A percentile compares a stretch with the other conserved stretches of the same genome.
Evolutionary conservation across 352 stramenopile species (phyloP).

Genomic region (Phytopythium kandeliae): DNA sequence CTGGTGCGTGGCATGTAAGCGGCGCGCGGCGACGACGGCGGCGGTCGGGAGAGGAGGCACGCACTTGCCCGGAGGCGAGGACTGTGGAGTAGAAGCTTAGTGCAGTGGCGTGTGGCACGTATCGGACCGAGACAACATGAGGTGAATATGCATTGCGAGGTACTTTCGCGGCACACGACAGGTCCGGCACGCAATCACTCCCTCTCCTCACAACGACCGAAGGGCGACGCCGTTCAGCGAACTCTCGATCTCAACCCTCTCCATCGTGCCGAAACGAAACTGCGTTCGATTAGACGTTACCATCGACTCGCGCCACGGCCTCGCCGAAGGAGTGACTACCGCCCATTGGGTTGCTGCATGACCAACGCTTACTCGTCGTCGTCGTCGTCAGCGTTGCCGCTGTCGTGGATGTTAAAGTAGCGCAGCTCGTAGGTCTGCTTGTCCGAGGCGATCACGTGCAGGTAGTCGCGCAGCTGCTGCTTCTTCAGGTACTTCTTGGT

Average conservation of each 20-base stretch:
- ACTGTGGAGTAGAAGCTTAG: conserved; percentile 27
- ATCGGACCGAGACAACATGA: too few relatives aligned
- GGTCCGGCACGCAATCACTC: too few relatives aligned
- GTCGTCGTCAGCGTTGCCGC: conserved; percentile 86
- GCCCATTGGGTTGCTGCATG: too few relatives aligned
- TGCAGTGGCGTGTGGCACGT: conserved; percentile 18
- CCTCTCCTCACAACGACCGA: too few relatives aligned
- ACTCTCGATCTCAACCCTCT: too few relatives aligned
- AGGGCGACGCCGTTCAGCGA: too few relatives aligned
- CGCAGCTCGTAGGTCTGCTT: conserved; percentile 99
- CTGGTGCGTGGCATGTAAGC: conserved; percentile 60
- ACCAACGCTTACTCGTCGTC: conserved; percentile 84
- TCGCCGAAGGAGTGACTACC: too few relatives aligned
- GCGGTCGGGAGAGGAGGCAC: background rate
- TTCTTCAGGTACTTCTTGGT: conserved; percentile 99
- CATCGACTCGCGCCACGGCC: conserved; percentile 7
- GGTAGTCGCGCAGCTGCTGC: conserved; percentile 99
- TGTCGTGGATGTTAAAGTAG: conserved; percentile 98
- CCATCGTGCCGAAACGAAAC: conserved; percentile 22
- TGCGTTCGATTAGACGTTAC: conserved; percentile 23
- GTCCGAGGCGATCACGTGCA: conserved; percentile 98
- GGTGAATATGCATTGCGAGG: too few relatives aligned
- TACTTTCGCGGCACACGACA: too few relatives aligned
- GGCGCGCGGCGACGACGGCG: conserved; percentile 6
- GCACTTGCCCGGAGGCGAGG: background rate